Evolutionary conservation across 2,329 filamentous ascomycete species (phyloP).

Genomic region (Dryadomyces quercus-mongolicae): DNA sequence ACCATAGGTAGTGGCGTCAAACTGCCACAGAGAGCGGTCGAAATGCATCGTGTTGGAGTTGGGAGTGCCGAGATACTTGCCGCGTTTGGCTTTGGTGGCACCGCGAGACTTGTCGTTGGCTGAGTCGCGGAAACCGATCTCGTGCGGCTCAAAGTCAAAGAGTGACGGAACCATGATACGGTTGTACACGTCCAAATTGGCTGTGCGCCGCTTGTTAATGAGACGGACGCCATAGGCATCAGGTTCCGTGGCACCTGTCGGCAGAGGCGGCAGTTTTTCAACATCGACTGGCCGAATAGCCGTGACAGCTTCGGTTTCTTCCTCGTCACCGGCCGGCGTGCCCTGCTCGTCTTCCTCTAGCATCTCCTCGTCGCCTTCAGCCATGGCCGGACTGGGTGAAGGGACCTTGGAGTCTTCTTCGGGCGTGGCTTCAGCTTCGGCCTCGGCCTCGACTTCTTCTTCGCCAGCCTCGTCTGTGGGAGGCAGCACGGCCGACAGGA

Average conservation of each 20-base stretch:
- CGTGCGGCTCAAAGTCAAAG: slow-evolving; percentile 36
- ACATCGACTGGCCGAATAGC: slow-evolving; percentile 15
- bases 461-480: slow-evolving; percentile 9
- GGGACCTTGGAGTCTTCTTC: slow-evolving; percentile 9
- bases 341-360: slow-evolving; percentile 2
- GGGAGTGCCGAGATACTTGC: slow-evolving; percentile 40
- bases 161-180: slow-evolving; percentile 39
- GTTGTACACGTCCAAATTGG: slow-evolving; percentile 30
- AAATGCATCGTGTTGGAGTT: slow-evolving; percentile 41
- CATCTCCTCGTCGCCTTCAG: slow-evolving; percentile 6
- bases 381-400: slow-evolving; percentile 8
- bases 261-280: slow-evolving; percentile 17
- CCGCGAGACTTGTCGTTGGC: slow-evolving; percentile 42
- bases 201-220: slow-evolving; percentile 26
- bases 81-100: slow-evolving; percentile 38
- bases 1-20: slow-evolving; percentile 35
- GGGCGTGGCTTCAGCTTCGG: slow-evolving; percentile 1
- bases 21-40: slow-evolving; percentile 40
- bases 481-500: slow-evolving; percentile 20
- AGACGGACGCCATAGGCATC: slow-evolving; percentile 41
- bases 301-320: slow-evolving; percentile 5
- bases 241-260: slow-evolving; percentile 29
- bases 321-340: slow-evolving; percentile 6
- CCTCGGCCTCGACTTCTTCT: slow-evolving; percentile 17
- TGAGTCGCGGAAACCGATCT: slow-evolving; percentile 49